Base-by-base conservation (phyloP, 257 asterid species). In the Salvia splendens region DNA sequence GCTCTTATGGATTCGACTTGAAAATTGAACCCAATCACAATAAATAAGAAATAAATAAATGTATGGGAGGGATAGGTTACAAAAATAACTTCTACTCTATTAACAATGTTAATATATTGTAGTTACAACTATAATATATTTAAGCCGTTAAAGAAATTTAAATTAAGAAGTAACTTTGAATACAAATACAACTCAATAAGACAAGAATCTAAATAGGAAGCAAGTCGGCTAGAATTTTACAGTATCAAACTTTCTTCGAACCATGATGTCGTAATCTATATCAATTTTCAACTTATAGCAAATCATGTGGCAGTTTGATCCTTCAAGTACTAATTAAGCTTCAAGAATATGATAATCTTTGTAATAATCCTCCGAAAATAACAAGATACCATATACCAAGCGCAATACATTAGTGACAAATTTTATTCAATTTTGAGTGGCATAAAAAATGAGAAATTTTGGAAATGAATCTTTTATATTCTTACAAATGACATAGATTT, bases 401-500 rank as follows among this genome's bases (percentile, higher is more conserved):
- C n/a, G 24, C 3, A 24, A 40, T 36, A 20, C 0, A 12, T 11
- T 38, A 30, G 46, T 54, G 3, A 2, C 2, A 14, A 41, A 68
- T 45, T 16, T 28, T 58, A 35, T 38, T n/a, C 9, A 12, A 17
- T 4, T 24, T 50, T 6, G 8, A 30, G 69, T 42, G 64, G 70
- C 61, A 61, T 50, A 14, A 55, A 57, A 59, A 9, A 40, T 52
- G 40, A 28, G 53, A 67, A 61, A 53, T 61, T 41, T 46, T 68
- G 66, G 55, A 46, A 74, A 58, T 32, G 36, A 57, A 70, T 57
- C 9, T 12, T n/a, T 61, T 9, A 33, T 16, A 61, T 28, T 49
- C 63, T 41, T 33, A 3, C 35, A 42, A 59, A 61, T 68, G 59
- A 58, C 73, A 67, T 73, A 4, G 73, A 49, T 64, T n/a, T 17